Percentiles rank a stretch among this genome's conserved stretches.
Evolutionary conservation across 176 grass and related monocot genomes (phyloP).

Genomic region (Aegilops umbellulata): DNA sequence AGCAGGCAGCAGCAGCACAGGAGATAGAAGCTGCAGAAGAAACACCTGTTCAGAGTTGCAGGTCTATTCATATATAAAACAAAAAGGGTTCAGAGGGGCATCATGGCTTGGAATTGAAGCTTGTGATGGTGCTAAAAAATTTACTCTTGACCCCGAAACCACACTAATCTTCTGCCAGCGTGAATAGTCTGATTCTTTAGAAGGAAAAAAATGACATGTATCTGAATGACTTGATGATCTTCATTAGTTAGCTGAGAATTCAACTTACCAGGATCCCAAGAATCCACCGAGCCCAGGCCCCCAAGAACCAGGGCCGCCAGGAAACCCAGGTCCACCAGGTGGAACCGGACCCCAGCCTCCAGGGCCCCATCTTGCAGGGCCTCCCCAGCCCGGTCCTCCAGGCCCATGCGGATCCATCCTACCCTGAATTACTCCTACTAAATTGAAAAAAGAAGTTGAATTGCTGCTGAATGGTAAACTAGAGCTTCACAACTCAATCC

Average conservation of each 20-base stretch:
- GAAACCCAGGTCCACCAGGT: conserved; percentile 30
- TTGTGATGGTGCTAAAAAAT: too few species aligned
- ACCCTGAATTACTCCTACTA: not conserved
- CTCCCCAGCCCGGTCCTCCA: conserved; percentile 35
- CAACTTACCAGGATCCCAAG: conserved; percentile 40
- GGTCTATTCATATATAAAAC: too few species aligned
- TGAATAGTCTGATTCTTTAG: too few species aligned
- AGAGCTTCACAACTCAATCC: not conserved
- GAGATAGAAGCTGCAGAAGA: conserved; percentile 29
- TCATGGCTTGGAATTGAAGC: too few species aligned
- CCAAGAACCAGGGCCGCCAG: conserved; percentile 34
- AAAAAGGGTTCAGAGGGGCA: too few species aligned
- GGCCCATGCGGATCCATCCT: conserved; percentile 38
- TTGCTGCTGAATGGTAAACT: not conserved
- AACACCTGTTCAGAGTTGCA: not conserved
- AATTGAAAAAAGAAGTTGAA: not conserved
- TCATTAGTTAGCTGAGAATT: not conserved
- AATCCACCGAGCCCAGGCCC: conserved; percentile 34
- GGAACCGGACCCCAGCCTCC: not conserved
- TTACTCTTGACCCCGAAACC: too few species aligned
- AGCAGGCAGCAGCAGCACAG: conserved; percentile 56
- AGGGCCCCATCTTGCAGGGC: not conserved
- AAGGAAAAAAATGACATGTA: too few species aligned
- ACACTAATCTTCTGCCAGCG: too few species aligned
- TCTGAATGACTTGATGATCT: not conserved